phyloP scores from a whole-genome alignment of 768 basidiomycete species.

The Termitomyces sp. region DNA sequence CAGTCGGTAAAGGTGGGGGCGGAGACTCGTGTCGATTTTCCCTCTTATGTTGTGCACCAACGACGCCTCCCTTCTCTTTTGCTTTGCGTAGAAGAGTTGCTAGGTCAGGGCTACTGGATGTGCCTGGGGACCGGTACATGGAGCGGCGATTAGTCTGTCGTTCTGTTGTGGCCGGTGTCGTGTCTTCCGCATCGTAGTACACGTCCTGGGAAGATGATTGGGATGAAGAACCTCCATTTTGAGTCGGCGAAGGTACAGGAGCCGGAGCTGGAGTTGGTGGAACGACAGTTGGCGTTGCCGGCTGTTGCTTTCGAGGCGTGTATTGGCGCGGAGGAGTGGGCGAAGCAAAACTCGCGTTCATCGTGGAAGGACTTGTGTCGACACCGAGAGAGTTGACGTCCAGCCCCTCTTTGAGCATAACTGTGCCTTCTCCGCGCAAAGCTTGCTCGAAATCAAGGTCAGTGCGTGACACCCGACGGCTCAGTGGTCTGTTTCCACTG shows the following conservation, averaged over 20 bases:
- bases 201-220: slow-evolving; percentile 57
- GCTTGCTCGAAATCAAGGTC: slow-evolving; percentile 85
- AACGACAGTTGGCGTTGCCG: slow-evolving; percentile 59
- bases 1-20: slow-evolving; percentile 45
- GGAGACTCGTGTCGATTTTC: slow-evolving; percentile 33
- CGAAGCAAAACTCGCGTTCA: slow-evolving; percentile 40
- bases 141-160: slow-evolving; percentile 76
- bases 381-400: slow-evolving; percentile 69
- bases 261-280: slow-evolving; percentile 67
- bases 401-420: slow-evolving; percentile 66
- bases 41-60: slow-evolving; percentile 31
- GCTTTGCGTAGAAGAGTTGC: slow-evolving; percentile 85
- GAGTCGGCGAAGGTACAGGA: slow-evolving; percentile 31
- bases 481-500: slow-evolving; percentile 33
- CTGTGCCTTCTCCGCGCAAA: slow-evolving; percentile 63
- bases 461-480: slow-evolving; percentile 64
- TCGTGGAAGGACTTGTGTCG: slow-evolving; percentile 41
- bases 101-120: slow-evolving; percentile 89
- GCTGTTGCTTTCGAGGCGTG: slow-evolving; percentile 40
- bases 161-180: slow-evolving; percentile 34
- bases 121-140: slow-evolving; percentile 85
- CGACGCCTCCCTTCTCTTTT: slow-evolving; percentile 59
- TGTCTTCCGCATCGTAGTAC: slow-evolving; percentile 64
- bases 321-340: slow-evolving; percentile 35
- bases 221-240: slow-evolving; percentile 33